Conservation (phyloP, 2,329 filamentous ascomycete species). For the Ciborinia camelliae region DNA sequence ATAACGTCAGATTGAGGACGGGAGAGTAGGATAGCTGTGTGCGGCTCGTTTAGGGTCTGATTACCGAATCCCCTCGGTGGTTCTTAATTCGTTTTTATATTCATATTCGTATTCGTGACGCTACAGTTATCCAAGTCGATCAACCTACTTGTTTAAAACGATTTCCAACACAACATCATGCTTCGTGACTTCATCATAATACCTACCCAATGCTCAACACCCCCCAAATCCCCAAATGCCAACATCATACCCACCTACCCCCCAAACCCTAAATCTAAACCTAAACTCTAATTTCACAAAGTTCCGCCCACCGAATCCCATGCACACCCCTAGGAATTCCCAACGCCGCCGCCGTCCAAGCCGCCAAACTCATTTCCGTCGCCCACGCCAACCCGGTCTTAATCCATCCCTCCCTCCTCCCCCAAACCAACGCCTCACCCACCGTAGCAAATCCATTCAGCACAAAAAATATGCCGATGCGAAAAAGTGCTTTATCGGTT, state of each 20-base stretch:
- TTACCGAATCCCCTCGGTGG: not conserved
- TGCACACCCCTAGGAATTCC: slow-evolving; percentile 38
- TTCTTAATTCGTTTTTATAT: not conserved
- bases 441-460: slow-evolving; percentile 41
- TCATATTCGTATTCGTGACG: not conserved
- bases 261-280: not conserved
- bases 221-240: not conserved
- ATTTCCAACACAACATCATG: not conserved
- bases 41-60: not conserved
- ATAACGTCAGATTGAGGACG: too few species aligned
- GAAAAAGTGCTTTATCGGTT: slow-evolving; percentile 32
- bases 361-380: slow-evolving; percentile 38
- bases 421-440: slow-evolving; percentile 38
- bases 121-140: not conserved
- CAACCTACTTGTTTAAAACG: not conserved
- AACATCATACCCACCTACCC: not conserved
- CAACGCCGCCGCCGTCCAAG: slow-evolving; percentile 38
- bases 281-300: slow-evolving; percentile 29
- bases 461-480: slow-evolving; percentile 42
- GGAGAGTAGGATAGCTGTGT: too few species aligned
- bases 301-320: slow-evolving; percentile 36
- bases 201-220: not conserved
- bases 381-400: slow-evolving; percentile 38
- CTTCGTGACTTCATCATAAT: not conserved
- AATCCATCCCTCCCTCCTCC: slow-evolving; percentile 37